phyloP scores from a whole-genome alignment of 2,329 filamentous ascomycete genomes.

The Cladosporium colombiae region DNA sequence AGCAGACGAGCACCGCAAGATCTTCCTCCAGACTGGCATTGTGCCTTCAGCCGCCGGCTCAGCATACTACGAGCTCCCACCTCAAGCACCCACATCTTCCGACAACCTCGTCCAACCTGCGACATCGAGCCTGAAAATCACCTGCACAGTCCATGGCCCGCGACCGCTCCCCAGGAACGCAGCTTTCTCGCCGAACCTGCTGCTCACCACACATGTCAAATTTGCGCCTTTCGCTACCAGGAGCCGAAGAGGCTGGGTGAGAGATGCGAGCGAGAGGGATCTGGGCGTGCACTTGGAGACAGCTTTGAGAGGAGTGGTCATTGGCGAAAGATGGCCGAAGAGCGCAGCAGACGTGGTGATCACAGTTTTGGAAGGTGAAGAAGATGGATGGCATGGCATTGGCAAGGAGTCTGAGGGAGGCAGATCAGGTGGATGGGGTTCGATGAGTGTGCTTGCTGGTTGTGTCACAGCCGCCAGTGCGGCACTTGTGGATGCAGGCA shows the following conservation, averaged over 20 bases:
- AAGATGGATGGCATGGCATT: conserved; percentile 69
- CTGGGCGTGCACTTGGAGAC: conserved; percentile 89
- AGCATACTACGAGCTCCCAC: conserved; percentile 71
- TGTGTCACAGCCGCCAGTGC: conserved; percentile 94
- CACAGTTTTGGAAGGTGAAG: conserved; percentile 89
- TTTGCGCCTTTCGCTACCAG: conserved; percentile 92
- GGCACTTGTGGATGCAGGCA: conserved; percentile 89
- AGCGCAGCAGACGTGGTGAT: conserved; percentile 94
- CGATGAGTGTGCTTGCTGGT: conserved; percentile 87
- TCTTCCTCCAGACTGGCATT: conserved; percentile 88
- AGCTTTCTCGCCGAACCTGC: conserved; percentile 87
- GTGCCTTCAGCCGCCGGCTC: conserved; percentile 93
- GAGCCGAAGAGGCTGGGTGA: conserved; percentile 78
- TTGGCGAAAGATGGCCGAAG: conserved; percentile 97
- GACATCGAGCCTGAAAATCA: conserved; percentile 78
- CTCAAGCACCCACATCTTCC: conserved; percentile 39
- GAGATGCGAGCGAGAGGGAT: conserved; percentile 84
- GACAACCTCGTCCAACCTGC: conserved; percentile 43
- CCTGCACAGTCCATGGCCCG: conserved; percentile 90
- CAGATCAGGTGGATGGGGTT: conserved; percentile 66
- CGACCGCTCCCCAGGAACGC: conserved; percentile 86
- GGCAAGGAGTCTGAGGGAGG: conserved; percentile 32
- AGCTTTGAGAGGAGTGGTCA: conserved; percentile 82
- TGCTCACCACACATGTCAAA: conserved; percentile 91
- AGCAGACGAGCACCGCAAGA: conserved; percentile 74